A percentile compares a stretch with the other conserved stretches of the same genome.
phyloP scores from a whole-genome alignment of 2,329 filamentous ascomycete species.

The Alternaria panax region DNA sequence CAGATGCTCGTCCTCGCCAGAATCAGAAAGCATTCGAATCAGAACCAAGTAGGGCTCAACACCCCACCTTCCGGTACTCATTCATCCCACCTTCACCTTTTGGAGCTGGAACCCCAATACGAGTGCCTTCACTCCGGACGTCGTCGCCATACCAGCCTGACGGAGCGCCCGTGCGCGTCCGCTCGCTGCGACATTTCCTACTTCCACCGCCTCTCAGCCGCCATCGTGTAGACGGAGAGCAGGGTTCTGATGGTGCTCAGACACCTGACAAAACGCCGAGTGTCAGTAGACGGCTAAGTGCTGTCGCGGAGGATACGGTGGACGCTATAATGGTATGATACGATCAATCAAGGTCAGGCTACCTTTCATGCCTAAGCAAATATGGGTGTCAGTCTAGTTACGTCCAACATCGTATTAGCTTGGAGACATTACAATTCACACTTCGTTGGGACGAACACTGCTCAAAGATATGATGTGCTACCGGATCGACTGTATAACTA shows the following conservation, averaged over 20 bases:
- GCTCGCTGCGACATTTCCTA: background rate
- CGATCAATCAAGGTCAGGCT: background rate
- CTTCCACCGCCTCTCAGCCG: background rate
- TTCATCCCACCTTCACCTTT: constrained; percentile 3
- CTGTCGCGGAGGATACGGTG: background rate
- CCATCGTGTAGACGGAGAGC: background rate
- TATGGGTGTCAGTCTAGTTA: background rate
- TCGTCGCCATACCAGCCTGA: background rate
- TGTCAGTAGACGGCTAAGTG: background rate
- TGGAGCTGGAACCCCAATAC: background rate
- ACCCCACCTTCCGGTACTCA: background rate
- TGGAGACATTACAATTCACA: background rate
- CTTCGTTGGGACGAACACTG: background rate
- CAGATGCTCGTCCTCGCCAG: background rate
- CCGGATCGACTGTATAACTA: rapidly evolving
- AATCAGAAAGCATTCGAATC: background rate
- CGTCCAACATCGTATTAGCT: background rate
- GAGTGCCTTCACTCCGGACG: background rate
- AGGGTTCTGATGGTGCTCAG: background rate
- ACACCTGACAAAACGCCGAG: background rate
- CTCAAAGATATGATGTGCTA: too few relatives aligned
- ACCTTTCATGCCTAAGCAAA: background rate
- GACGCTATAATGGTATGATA: background rate
- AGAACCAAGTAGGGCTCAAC: background rate
- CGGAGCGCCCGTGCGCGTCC: background rate